Percentiles rank a stretch among this genome's conserved stretches.
phyloP scores from a whole-genome alignment of 345 rosid genomes.

The Linum tenue region DNA sequence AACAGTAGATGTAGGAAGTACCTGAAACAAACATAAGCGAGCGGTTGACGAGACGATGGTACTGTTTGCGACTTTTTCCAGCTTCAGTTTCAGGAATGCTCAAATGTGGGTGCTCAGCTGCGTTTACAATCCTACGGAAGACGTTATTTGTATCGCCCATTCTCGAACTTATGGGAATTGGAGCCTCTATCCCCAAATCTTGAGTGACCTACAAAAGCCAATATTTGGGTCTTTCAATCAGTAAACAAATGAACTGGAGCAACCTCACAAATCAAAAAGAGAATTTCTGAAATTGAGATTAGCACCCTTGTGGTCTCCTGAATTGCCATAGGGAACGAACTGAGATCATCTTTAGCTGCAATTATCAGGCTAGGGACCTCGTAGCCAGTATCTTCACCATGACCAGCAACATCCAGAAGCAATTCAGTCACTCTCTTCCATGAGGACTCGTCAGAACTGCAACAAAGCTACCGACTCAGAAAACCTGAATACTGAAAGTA shows the following conservation, averaged over 20 bases:
- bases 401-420: slow-evolving; percentile 84
- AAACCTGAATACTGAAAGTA: background rate
- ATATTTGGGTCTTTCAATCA: slow-evolving; percentile 2
- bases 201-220: slow-evolving; percentile 61
- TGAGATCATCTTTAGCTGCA: slow-evolving; percentile 93
- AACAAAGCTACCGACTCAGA: slow-evolving; percentile 9
- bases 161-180: slow-evolving; percentile 76
- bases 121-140: slow-evolving; percentile 64
- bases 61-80: slow-evolving; percentile 87
- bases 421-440: slow-evolving; percentile 81
- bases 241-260: background rate
- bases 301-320: slow-evolving; percentile 91
- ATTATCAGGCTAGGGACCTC: slow-evolving; percentile 95
- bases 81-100: slow-evolving; percentile 99
- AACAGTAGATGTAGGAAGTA: slow-evolving; percentile 11
- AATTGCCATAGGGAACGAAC: slow-evolving; percentile 82
- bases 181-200: slow-evolving; percentile 97
- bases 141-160: slow-evolving; percentile 73
- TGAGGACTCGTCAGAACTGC: slow-evolving; percentile 75
- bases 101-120: slow-evolving; percentile 91
- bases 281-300: background rate
- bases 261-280: background rate
- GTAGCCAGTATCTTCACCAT: slow-evolving; percentile 80
- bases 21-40: slow-evolving; percentile 96
- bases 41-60: slow-evolving; percentile 73